A percentile compares a stretch with the other conserved stretches of the same genome.
phyloP scores from a whole-genome alignment of 169 alveolate species.

The Plasmodium billcollinsi region DNA sequence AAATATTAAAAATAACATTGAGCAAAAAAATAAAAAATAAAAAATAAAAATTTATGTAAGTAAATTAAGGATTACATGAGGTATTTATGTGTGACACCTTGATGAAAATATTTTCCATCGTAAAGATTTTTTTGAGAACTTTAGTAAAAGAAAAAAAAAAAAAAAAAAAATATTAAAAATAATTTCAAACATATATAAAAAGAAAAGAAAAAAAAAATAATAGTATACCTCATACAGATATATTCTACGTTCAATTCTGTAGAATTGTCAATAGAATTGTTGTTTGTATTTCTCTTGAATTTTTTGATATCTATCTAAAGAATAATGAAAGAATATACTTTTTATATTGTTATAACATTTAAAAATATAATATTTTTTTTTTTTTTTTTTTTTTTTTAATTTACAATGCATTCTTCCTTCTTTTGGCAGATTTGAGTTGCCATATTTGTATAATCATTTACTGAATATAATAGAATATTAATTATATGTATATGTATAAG shows the following conservation, averaged over 20 bases:
- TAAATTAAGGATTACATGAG: constrained; percentile 37
- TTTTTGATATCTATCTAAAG: constrained; percentile 62
- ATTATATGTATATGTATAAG: background rate
- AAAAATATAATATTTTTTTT: background rate
- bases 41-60: background rate
- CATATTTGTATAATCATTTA: constrained; percentile 64
- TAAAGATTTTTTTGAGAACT: constrained; percentile 60
- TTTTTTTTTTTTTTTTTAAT: background rate
- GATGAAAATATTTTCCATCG: constrained; percentile 70
- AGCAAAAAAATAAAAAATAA: background rate
- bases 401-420: constrained; percentile 71
- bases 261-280: constrained; percentile 29
- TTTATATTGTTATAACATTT: constrained; percentile 4
- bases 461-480: constrained; percentile 2
- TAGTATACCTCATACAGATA: constrained; percentile 65
- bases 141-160: constrained; percentile 14
- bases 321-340: background rate
- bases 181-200: too few relatives aligned
- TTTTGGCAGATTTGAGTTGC: constrained; percentile 55
- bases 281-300: constrained; percentile 65
- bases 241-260: constrained; percentile 51
- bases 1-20: background rate
- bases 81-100: constrained; percentile 76
- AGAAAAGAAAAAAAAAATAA: background rate
- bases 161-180: background rate